These are phyloP conservation scores for Solanum verrucosum DNA, from an alignment of 257 asterid genomes.

Conservation along the genomic window DNA sequence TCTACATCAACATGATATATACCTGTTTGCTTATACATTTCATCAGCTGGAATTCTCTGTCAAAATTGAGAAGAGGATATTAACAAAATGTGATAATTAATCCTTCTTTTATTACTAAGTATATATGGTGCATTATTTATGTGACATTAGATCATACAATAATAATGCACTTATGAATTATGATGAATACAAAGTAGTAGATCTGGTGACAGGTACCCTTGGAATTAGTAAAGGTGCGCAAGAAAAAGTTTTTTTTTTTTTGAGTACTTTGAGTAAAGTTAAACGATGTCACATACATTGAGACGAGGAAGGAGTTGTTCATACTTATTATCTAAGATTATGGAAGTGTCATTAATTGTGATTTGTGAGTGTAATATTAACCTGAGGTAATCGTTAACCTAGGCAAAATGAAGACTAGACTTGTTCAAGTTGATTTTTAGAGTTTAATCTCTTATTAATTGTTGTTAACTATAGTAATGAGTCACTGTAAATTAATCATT, in stretches of 20 bases:
- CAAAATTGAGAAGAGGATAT: not conserved
- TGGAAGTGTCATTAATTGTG: not conserved
- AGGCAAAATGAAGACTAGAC: not conserved
- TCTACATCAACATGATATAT: not conserved
- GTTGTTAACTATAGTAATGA: not conserved
- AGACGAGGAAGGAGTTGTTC: not conserved
- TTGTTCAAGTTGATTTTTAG: not conserved
- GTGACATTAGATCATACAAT: not conserved
- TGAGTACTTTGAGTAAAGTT: not conserved
- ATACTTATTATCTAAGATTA: not conserved
- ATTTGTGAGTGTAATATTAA: not conserved
- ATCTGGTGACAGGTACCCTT: not conserved
- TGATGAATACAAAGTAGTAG: not conserved
- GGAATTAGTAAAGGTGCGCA: not conserved
- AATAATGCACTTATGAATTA: not conserved
- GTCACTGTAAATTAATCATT: not conserved
- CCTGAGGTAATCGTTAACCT: not conserved
- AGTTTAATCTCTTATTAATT: not conserved
- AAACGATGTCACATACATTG: no score
- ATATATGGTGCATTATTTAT: not conserved
- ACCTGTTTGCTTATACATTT: not conserved
- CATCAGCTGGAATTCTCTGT: not conserved
- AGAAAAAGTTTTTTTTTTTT: no score
- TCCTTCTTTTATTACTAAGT: not conserved
- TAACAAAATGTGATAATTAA: not conserved